Conservation (phyloP, 352 stramenopile species). For the Pythium apleroticum region DNA sequence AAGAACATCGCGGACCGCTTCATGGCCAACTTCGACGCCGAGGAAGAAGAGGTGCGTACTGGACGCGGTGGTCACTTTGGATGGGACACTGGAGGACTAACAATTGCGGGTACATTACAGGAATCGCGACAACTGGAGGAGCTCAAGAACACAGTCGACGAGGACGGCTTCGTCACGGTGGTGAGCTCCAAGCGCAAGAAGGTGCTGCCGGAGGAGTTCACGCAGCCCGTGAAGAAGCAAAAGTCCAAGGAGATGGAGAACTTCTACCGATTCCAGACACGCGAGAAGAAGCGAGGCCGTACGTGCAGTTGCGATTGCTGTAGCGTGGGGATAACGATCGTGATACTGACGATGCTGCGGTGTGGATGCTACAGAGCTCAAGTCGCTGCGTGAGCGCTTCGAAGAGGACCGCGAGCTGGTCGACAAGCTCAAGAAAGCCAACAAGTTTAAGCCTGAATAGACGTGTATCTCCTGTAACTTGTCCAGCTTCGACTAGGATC, state of each 20-base stretch:
- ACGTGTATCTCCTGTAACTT: conserved; percentile 3
- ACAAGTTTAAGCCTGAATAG: conserved; percentile 84
- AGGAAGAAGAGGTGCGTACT: conserved; percentile 55
- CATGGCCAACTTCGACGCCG: conserved; percentile 74
- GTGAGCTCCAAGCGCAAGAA: conserved; percentile 76
- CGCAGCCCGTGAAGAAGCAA: conserved; percentile 71
- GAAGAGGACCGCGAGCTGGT: conserved; percentile 78
- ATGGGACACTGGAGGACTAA: no score
- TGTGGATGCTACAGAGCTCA: conserved; percentile 53
- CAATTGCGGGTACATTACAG: conserved; percentile 31
- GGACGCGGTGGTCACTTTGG: no score
- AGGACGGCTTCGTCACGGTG: conserved; percentile 82
- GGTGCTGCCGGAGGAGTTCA: conserved; percentile 38
- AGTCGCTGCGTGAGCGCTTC: conserved; percentile 79
- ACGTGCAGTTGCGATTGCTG: conserved; percentile 26
- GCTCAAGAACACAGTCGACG: conserved; percentile 77
- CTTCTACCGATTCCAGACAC: conserved; percentile 87
- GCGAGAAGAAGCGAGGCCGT: conserved; percentile 86
- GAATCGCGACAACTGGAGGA: conserved; percentile 61
- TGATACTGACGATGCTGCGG: background rate
- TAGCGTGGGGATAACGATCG: background rate
- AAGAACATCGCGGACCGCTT: conserved; percentile 72
- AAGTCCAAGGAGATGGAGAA: conserved; percentile 81
- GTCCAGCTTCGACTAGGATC: no score
- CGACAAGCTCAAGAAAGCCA: conserved; percentile 81